phyloP scores from a whole-genome alignment of 345 rosid species.

The Populus nigra region DNA sequence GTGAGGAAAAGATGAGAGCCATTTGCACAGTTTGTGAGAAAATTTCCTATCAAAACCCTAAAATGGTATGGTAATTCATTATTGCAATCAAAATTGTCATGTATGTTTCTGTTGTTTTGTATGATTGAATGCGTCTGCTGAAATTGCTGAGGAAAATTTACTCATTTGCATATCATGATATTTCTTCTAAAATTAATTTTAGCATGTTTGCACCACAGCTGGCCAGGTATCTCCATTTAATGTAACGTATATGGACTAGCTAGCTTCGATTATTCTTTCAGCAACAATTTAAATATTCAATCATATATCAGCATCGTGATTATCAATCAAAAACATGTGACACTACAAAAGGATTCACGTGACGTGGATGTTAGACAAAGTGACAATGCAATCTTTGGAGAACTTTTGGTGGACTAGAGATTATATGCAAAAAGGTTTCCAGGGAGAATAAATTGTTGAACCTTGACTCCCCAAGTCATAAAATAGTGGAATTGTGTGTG shows the following conservation, averaged over 20 bases:
- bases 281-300: background rate
- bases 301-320: background rate
- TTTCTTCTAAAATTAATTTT: background rate
- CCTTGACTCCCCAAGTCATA: background rate
- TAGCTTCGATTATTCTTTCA: background rate
- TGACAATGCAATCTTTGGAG: background rate
- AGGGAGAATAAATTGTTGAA: background rate
- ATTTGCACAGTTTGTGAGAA: constrained; percentile 73
- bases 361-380: background rate
- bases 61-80: constrained; percentile 56
- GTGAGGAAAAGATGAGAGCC: constrained; percentile 89
- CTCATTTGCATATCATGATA: background rate
- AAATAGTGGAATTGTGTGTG: background rate
- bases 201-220: background rate
- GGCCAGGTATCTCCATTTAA: background rate
- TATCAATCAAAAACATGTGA: background rate
- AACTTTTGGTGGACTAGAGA: background rate
- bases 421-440: background rate
- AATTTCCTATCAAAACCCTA: constrained; percentile 92
- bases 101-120: background rate
- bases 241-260: background rate
- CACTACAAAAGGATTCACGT: no score
- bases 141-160: background rate
- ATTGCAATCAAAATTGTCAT: background rate
- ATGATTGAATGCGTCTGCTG: background rate